phyloP scores from a whole-genome alignment of 805 yeast genomes.

The Candida railenensis region DNA sequence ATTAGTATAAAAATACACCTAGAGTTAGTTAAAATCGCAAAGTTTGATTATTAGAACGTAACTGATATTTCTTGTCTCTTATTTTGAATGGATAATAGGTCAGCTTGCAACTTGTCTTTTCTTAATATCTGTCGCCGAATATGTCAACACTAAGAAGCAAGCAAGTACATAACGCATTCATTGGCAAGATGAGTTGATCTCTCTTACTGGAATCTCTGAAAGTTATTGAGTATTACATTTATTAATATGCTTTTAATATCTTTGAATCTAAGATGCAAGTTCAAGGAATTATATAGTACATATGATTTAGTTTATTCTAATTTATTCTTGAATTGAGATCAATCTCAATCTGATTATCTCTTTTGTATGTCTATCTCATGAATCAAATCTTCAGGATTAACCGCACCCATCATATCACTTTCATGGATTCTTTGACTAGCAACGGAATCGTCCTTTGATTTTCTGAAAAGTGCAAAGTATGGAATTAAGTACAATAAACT shows the following conservation, averaged over 20 bases:
- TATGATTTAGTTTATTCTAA: background rate
- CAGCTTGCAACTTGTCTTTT: no score
- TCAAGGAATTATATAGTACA: background rate
- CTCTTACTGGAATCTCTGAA: no score
- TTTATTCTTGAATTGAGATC: no score
- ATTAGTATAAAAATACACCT: background rate
- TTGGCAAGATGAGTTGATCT: no score
- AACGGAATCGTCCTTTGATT: conserved; percentile 15
- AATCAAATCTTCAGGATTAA: conserved; percentile 42
- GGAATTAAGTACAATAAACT: conserved; percentile 44
- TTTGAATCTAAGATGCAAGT: background rate
- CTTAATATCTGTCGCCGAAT: no score
- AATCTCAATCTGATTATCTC: conserved; percentile 13
- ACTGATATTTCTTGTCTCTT: no score
- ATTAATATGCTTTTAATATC: background rate
- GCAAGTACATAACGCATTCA: no score
- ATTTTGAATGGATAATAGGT: no score
- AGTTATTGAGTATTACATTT: background rate
- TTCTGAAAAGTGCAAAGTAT: conserved; percentile 32
- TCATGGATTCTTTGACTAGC: conserved; percentile 37
- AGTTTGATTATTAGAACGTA: no score
- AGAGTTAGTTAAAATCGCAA: no score
- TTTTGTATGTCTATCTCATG: conserved; percentile 45
- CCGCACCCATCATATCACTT: conserved; percentile 44
- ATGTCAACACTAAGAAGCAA: no score